phyloP scores from a whole-genome alignment of 2,329 filamentous ascomycete genomes.

The Ophiosphaerella korrae region DNA sequence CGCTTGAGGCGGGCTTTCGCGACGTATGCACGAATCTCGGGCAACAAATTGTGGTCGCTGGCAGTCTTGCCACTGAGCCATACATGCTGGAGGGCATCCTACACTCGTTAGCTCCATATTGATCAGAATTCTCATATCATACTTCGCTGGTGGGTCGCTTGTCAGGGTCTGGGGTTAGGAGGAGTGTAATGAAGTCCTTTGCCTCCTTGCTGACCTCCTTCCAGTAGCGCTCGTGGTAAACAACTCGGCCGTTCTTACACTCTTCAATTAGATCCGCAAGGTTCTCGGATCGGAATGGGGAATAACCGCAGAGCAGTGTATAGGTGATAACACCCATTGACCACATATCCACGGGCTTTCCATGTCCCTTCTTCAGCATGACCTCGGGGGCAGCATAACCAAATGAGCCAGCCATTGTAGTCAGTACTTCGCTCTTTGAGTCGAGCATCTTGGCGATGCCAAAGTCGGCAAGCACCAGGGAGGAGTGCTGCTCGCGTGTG shows the following conservation, averaged over 20 bases:
- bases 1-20: constrained; percentile 88
- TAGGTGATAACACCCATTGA: constrained; percentile 98
- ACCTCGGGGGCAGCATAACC: constrained; percentile 97
- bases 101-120: constrained; percentile 17
- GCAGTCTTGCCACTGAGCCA: constrained; percentile 94
- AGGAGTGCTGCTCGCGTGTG: constrained; percentile 75
- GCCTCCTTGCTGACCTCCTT: constrained; percentile 94
- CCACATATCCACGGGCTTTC: constrained; percentile 99
- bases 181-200: constrained; percentile 86
- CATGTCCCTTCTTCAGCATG: constrained; percentile 96
- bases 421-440: constrained; percentile 86
- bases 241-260: constrained; percentile 79
- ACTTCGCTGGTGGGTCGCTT: constrained; percentile 79
- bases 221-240: constrained; percentile 99
- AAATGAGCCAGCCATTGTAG: constrained; percentile 98
- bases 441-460: constrained; percentile 99
- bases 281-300: constrained; percentile 94
- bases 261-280: constrained; percentile 92
- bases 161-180: constrained; percentile 79
- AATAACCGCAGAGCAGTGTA: constrained; percentile 96
- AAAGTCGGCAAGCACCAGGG: constrained; percentile 93
- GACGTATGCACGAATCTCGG: constrained; percentile 94
- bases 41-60: constrained; percentile 94
- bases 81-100: constrained; percentile 78
- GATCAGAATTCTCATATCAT: constrained; percentile 33